phyloP scores from a whole-genome alignment of 352 stramenopile species.

The Phytophthora foliorum region DNA sequence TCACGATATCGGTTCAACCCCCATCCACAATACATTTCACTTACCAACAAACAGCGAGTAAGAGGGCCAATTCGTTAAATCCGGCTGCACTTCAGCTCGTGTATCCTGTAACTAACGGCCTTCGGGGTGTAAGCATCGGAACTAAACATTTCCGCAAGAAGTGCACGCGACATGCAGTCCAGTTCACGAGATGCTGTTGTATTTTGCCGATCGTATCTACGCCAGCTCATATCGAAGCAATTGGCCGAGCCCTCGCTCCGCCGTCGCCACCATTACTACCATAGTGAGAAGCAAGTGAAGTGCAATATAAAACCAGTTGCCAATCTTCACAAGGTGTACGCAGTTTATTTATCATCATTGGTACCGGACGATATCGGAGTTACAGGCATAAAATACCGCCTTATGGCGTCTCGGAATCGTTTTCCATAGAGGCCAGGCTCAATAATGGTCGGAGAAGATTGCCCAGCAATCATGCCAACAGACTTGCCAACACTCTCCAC shows the following conservation, averaged over 20 bases:
- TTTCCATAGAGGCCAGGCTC: conserved; percentile 97
- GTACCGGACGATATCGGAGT: conserved; percentile 75
- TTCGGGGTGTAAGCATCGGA: conserved; percentile 67
- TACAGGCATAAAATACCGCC: conserved; percentile 98
- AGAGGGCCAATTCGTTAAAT: not conserved
- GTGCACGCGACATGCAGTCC: conserved; percentile 56
- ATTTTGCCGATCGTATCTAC: conserved; percentile 65
- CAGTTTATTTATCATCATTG: conserved; percentile 50
- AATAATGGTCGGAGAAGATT: conserved; percentile 98
- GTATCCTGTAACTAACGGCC: conserved; percentile 60
- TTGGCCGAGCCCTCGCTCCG: conserved; percentile 50
- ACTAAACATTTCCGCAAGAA: conserved; percentile 64
- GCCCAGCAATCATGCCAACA: conserved; percentile 98
- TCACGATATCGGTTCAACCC: conserved; percentile 56
- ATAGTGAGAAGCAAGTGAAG: not conserved
- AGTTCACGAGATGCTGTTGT: conserved; percentile 72
- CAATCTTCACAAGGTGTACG: not conserved
- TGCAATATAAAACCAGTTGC: not conserved
- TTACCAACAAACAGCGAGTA: conserved; percentile 22
- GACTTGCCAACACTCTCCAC: conserved; percentile 99
- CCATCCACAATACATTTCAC: conserved; percentile 62
- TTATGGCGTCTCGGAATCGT: conserved; percentile 96
- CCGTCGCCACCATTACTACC: conserved; percentile 20
- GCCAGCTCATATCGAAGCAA: conserved; percentile 61
- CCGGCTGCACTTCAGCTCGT: conserved; percentile 21